Base-by-base conservation (phyloP, 768 basidiomycete species). In the Mrakia blollopis region DNA sequence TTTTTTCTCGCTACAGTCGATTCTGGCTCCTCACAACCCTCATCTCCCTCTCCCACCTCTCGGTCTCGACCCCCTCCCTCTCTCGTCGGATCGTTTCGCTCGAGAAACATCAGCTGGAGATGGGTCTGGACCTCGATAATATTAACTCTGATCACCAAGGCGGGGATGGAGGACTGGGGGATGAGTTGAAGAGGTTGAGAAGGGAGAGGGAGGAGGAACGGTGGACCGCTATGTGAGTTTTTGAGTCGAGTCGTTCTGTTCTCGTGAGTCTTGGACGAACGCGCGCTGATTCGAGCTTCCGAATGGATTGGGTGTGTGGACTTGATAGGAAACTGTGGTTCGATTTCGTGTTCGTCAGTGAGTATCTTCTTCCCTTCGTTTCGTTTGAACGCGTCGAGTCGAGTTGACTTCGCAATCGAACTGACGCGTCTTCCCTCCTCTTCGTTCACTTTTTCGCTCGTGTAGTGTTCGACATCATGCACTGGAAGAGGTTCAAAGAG, bases 21-120 rank as follows among this genome's bases (percentile, higher is more conserved):
- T 68, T 68, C 65, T 68, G 65, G 65, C 65, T 68, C 35, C 39
- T 68, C 35, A 68, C 65, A 37, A 68, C 65, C 32, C 65, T 68
- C 65, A 68, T 68, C 65, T 68, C 65, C 35, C 65, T 68, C 37
- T 68, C 65, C 18, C 65, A 68, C 39, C 65, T 68, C 25, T 68
- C 65, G 21, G 65, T 68, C 37, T 44, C 65, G 0, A 68, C 65
- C 0, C 65, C 65, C 37, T 68, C 65, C 18, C 65, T 68, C 16
- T n/a, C 65, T 8, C 65, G 65, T 16, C 65, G 37, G 35, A 68
- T 68, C 65, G 65, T 23, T 18, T 68, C 65, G 16, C 39, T 68
- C 35, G 65, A 68, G 37, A 35, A 37, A 21, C 65, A 68, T 25
- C 65, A 68, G 39, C 11, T 44, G 39, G 65, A 68, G 37, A 25